These are phyloP conservation scores for Starmerella stigmatis DNA, from an alignment of 805 yeast genomes.

Conservation along the genomic window DNA sequence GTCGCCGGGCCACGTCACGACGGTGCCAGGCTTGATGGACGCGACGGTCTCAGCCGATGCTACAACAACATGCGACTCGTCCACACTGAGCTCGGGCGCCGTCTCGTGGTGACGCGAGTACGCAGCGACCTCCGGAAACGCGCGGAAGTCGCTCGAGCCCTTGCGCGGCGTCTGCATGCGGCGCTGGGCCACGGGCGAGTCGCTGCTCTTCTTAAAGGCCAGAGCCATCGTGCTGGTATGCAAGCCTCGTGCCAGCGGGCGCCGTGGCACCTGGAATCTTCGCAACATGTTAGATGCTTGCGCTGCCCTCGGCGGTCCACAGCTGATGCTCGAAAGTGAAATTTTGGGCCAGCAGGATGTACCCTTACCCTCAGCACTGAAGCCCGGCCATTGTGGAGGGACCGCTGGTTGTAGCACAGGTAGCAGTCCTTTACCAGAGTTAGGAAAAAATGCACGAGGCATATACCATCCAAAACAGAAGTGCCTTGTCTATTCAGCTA, in stretches of 20 bases:
- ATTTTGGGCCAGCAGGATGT: background rate
- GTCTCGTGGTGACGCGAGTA: conserved; percentile 16
- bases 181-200: conserved; percentile 4
- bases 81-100: conserved; percentile 19
- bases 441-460: too few relatives aligned
- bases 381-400: too few relatives aligned
- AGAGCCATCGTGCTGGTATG: conserved; percentile 10
- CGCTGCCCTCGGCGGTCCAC: too few relatives aligned
- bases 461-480: too few relatives aligned
- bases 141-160: conserved; percentile 23
- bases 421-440: too few relatives aligned
- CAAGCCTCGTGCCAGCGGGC: conserved; percentile 4
- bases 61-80: conserved; percentile 3
- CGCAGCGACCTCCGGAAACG: conserved; percentile 23
- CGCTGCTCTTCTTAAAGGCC: conserved; percentile 16
- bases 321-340: too few relatives aligned
- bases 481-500: too few relatives aligned
- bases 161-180: conserved; percentile 21
- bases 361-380: background rate
- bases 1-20: conserved; percentile 20
- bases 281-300: too few relatives aligned
- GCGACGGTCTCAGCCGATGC: conserved; percentile 4
- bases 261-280: background rate
- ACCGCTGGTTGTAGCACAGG: too few relatives aligned
- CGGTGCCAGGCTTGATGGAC: conserved; percentile 2